A percentile compares a stretch with the other conserved stretches of the same genome.
These are phyloP conservation scores for Colletotrichum siamense DNA, from an alignment of 2,329 filamentous ascomycete species.

Conservation along the genomic window DNA sequence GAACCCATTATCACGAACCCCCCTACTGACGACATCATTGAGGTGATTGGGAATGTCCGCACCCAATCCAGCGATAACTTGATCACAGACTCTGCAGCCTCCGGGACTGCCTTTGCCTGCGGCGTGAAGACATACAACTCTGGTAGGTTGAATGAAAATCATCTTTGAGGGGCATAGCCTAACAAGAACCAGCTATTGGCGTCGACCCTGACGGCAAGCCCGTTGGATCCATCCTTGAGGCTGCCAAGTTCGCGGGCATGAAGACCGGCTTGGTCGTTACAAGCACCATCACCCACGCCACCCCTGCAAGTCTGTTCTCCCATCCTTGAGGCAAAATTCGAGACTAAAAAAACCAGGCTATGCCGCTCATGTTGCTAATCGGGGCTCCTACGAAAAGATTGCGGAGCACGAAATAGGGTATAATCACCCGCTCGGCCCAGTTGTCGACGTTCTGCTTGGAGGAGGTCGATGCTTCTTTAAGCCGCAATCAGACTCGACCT, in stretches of 20 bases:
- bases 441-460: conserved; percentile 43
- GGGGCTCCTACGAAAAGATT: conserved; percentile 39
- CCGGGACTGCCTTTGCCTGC: conserved; percentile 43
- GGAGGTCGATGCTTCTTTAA: conserved; percentile 47
- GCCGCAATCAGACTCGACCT: conserved; percentile 37
- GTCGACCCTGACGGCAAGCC: conserved; percentile 36
- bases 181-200: conserved; percentile 30
- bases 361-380: conserved; percentile 36
- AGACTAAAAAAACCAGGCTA: conserved; percentile 25
- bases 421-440: conserved; percentile 40
- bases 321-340: not conserved
- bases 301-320: conserved; percentile 28
- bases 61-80: conserved; percentile 36
- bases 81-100: conserved; percentile 45
- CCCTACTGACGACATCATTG: not conserved
- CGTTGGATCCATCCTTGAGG: conserved; percentile 43
- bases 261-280: conserved; percentile 48
- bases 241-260: conserved; percentile 42
- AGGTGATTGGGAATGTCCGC: conserved; percentile 35
- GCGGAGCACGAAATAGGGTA: conserved; percentile 43
- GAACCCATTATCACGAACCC: no score
- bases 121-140: conserved; percentile 44
- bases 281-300: conserved; percentile 42
- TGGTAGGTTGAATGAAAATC: not conserved
- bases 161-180: not conserved